Evolutionary conservation across 1,139 yeast species (phyloP).

Genomic region (Blastobotrys raffinosifermentans): DNA sequence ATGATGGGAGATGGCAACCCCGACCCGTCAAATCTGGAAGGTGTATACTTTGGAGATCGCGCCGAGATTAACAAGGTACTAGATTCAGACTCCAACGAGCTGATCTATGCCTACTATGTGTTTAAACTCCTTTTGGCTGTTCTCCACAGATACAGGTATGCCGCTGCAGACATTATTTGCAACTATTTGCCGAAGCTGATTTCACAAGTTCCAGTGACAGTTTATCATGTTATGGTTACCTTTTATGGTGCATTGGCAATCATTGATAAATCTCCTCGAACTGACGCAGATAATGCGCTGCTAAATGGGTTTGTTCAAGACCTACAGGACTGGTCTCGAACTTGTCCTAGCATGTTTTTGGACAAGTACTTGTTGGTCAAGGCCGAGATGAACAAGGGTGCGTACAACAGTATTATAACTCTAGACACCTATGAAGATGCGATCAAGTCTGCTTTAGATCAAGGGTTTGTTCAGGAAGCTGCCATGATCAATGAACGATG

Average conservation of each 20-base stretch:
- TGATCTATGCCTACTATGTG: slow-evolving; percentile 25
- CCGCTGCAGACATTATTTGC: slow-evolving; percentile 25
- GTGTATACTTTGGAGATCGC: slow-evolving; percentile 20
- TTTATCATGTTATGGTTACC: slow-evolving; percentile 27
- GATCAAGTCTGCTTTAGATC: slow-evolving; percentile 35
- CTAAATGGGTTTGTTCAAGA: slow-evolving; percentile 23
- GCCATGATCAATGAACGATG: slow-evolving; percentile 43
- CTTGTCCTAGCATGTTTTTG: slow-evolving; percentile 37
- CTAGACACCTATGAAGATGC: slow-evolving; percentile 47
- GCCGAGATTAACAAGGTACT: slow-evolving; percentile 14
- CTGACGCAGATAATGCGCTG: slow-evolving; percentile 18
- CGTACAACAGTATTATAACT: slow-evolving; percentile 34
- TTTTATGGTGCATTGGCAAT: slow-evolving; percentile 29
- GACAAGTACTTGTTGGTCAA: slow-evolving; percentile 35
- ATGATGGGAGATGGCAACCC: slow-evolving; percentile 23
- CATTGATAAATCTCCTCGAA: slow-evolving; percentile 20
- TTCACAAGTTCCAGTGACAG: slow-evolving; percentile 24
- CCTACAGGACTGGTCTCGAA: slow-evolving; percentile 35
- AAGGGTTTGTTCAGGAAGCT: slow-evolving; percentile 37
- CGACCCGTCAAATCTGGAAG: slow-evolving; percentile 24
- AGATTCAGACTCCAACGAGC: slow-evolving; percentile 19
- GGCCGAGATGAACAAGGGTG: slow-evolving; percentile 32
- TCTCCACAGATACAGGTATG: slow-evolving; percentile 22
- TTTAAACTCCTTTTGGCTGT: slow-evolving; percentile 24
- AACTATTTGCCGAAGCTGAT: slow-evolving; percentile 23